Evolutionary conservation across 2,329 filamentous ascomycete genomes (phyloP), one percentile per base, ranked within the genome.

Genomic region (Fusarium sp.): DNA sequence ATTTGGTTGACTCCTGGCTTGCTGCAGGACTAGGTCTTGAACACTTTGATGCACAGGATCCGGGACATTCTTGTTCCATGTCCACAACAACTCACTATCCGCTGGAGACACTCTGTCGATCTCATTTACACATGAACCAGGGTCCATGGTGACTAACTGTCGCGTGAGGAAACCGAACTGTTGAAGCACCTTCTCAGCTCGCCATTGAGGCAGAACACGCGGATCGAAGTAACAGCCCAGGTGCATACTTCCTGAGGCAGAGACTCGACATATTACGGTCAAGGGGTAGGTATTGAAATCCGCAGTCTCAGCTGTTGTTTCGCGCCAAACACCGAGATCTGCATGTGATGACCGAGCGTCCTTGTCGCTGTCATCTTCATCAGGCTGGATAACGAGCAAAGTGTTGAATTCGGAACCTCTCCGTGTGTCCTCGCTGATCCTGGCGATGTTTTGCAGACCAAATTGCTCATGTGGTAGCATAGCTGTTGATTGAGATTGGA

Each of bases 381-480:
- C 45, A 3, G 53, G 57, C 21, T 63, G 61, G 11, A 61, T 56
- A 14, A 63, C 42, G 14, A 63, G 43, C 7, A 63, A 27, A 9
- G 49, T 61, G 6, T 54, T 48, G 25, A 63, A 64, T 9, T 43
- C 32, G 10, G 31, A 47, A 10, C 13, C 57, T 6, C 37, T 51
- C 14, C 31, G 29, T 1, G 45, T 13, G 15, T 45, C 36, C 6
- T 44, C 14, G 7, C 33, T 45, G n/a, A 62, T 36, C 10, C 49
- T 53, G 4, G 52, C 25, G 37, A 62, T 64, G 11, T 36, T 41
- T 4, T 56, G 57, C 1, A 66, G 35, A 14, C 63, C 63, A 7
- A 48, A 53, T n/a, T 67, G 61, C 25, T 62, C 48, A 43, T 51
- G 43, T 3, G 52, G 33, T 11, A 62, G 58, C 58, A 63, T 65